A percentile compares a stretch with the other conserved stretches of the same genome.
These are phyloP conservation scores for Rubia tinctorum DNA, from an alignment of 305 asterid species.

Conservation along the genomic window DNA sequence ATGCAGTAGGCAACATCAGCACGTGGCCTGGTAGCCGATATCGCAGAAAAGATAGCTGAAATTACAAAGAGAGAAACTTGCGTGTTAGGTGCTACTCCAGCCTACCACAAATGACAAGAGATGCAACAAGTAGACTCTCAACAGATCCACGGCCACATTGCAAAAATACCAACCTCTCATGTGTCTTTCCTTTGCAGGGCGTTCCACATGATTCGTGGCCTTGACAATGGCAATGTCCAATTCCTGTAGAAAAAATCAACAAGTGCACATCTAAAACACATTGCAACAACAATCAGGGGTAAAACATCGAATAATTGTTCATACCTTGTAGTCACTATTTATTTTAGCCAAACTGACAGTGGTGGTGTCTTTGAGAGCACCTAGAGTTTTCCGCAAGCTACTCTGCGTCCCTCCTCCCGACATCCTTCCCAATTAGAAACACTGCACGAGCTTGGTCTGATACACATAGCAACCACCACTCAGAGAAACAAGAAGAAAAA, in stretches of 20 bases:
- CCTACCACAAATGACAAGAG: background rate
- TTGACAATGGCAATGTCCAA: slow-evolving; percentile 95
- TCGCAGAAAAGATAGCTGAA: slow-evolving; percentile 77
- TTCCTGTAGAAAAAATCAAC: slow-evolving; percentile 43
- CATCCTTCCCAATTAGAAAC: slow-evolving; percentile 43
- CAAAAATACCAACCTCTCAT: slow-evolving; percentile 52
- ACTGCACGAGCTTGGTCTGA: slow-evolving; percentile 24
- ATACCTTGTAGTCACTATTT: slow-evolving; percentile 92
- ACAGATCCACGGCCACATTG: slow-evolving; percentile 8
- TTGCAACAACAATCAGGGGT: slow-evolving; percentile 1
- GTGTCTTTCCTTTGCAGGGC: slow-evolving; percentile 95
- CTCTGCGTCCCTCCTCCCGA: slow-evolving; percentile 81
- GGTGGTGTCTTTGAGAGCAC: slow-evolving; percentile 92
- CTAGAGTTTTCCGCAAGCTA: slow-evolving; percentile 92
- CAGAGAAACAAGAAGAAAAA: background rate
- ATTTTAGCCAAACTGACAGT: slow-evolving; percentile 96
- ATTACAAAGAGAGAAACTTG: slow-evolving; percentile 21
- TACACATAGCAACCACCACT: background rate
- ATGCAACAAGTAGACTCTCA: slow-evolving; percentile 1
- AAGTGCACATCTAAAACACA: slow-evolving; percentile 9
- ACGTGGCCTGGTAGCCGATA: slow-evolving; percentile 94
- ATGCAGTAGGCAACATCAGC: slow-evolving; percentile 99
- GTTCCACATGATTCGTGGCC: slow-evolving; percentile 97
- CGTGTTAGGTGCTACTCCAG: slow-evolving; percentile 25
- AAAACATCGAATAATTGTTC: background rate